Percentiles rank a stretch among this genome's conserved stretches.
Conservation (phyloP, 2,329 filamentous ascomycete species). For the Colletotrichum sp. region DNA sequence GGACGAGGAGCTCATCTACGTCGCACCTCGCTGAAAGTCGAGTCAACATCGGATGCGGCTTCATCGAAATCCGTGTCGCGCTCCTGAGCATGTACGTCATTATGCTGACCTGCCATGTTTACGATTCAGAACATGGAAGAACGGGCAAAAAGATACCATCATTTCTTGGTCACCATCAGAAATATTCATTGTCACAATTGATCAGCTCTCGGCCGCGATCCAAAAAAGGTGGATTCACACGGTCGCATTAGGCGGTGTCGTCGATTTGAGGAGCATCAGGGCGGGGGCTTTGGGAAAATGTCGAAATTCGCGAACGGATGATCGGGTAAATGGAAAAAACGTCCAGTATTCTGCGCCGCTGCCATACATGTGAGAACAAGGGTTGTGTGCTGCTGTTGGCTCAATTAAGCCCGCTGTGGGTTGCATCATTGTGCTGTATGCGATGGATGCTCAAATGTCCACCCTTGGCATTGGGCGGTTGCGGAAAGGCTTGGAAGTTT, state of each 20-base stretch:
- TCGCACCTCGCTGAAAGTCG: background rate
- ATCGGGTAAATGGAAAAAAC: background rate
- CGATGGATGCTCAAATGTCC: background rate
- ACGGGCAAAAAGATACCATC: background rate
- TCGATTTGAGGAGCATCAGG: background rate
- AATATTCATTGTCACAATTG: background rate
- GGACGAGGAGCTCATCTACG: background rate
- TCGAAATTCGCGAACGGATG: background rate
- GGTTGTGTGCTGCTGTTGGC: background rate
- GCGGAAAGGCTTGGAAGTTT: background rate
- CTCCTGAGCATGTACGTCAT: background rate
- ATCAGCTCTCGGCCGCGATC: background rate
- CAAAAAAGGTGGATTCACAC: background rate
- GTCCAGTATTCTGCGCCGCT: background rate
- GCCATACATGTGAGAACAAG: background rate
- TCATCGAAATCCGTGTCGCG: background rate
- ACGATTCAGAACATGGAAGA: background rate
- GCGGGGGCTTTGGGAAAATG: background rate
- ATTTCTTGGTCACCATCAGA: background rate
- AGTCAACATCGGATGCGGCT: background rate
- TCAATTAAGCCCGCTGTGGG: background rate
- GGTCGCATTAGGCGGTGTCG: background rate
- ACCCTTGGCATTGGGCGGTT: background rate
- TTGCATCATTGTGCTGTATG: background rate
- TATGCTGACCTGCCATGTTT: background rate